Evolutionary conservation across 225 moss, liverwort and hornwort genomes (phyloP).

Genomic region (Asterella californica): DNA sequence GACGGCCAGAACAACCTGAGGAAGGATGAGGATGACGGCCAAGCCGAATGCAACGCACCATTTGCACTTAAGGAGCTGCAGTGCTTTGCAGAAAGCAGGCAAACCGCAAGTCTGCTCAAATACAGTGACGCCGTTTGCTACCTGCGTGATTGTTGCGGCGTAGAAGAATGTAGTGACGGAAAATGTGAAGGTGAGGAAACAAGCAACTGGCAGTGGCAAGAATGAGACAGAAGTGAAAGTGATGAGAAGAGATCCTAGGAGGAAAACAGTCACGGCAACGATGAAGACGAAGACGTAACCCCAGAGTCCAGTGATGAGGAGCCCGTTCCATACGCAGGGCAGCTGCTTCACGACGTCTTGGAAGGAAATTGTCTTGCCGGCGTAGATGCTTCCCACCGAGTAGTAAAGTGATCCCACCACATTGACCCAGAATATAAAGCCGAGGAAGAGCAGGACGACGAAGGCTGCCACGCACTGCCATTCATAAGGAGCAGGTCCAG

Average conservation of each 20-base stretch:
- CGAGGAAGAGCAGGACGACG: not conserved
- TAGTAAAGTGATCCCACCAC: not conserved
- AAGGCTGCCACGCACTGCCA: not conserved
- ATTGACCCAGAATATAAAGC: not conserved
- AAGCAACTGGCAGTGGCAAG: not conserved
- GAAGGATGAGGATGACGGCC: not conserved
- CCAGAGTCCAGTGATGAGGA: slow-evolving; percentile 14
- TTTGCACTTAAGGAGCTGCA: slow-evolving; percentile 3
- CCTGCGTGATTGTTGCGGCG: not conserved
- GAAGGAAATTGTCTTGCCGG: slow-evolving; percentile 5
- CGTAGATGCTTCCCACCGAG: slow-evolving; percentile 9
- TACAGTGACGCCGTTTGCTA: not conserved
- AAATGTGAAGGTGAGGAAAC: not conserved
- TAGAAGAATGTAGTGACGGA: not conserved
- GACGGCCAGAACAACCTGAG: not conserved
- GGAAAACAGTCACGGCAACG: not conserved
- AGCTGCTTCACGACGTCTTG: not conserved
- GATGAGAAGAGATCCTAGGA: not conserved
- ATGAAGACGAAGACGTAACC: not conserved
- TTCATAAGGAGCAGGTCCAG: not conserved
- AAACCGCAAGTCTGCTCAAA: slow-evolving; percentile 5
- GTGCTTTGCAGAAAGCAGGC: slow-evolving; percentile 1
- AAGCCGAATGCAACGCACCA: slow-evolving; percentile 5
- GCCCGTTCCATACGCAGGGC: not conserved
- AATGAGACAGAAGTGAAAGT: too few species aligned